Evolutionary conservation across 2,329 filamentous ascomycete species (phyloP), one percentile per base, ranked within the genome.

Genomic region (Sphaerulina musiva): DNA sequence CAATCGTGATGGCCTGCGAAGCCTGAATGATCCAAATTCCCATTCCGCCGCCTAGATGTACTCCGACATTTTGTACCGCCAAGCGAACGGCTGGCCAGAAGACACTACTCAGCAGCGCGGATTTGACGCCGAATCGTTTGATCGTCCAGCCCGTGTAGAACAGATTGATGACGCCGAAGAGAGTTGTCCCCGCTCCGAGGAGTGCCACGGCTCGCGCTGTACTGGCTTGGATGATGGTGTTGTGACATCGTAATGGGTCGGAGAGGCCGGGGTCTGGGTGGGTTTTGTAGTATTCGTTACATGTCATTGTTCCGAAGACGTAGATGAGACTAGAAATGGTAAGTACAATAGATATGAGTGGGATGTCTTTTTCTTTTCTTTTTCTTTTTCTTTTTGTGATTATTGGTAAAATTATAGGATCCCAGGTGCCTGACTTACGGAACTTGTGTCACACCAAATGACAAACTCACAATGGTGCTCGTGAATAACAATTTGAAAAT

Each of bases 291-390:
- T 82, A 89, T 48, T 79, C 77, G 51, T 88, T 82, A 69, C 85
- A 89, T 47, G 81, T 82, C 84, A 88, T 87, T 1, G 86, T 66
- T 54, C 83, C 82, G 62, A 88, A 87, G 23, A 84, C 82, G 67
- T 85, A 86, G 44, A 86, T 68, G 5, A 79, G 66, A 41, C 59
- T 61, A 57, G 41, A 45, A 42, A 9, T 36, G 46, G 32, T 17
- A 23, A 46, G 17, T 45, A n/a, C 3, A 20, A 20, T 20, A 20
- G 20, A 4, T 20, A 20, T 20, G 20, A 26, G 29, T 32, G 20
- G 17, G 2, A 32, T 17, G 20, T 20, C 2, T 17, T 55, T 17
- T 6, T 23, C 12, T 50, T 10, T 23, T 17, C 14, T 17, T 57
- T 17, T 10, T 23, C 12, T 17, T 57, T 17, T 6, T 23, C 12